Conservation (phyloP, 1,139 yeast genomes). For the Candida sojae region DNA sequence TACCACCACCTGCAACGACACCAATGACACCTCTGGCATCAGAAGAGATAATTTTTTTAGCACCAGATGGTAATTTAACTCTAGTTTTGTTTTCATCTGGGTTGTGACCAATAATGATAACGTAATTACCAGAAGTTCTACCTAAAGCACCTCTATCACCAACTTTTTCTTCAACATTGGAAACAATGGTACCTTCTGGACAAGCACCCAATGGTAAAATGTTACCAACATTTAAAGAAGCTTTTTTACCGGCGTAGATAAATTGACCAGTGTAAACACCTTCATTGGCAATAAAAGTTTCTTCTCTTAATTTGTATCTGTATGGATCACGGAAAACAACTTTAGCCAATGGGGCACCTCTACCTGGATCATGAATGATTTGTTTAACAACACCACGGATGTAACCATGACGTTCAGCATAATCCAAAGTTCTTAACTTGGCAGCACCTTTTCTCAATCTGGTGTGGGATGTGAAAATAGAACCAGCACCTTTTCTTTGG, state of each 20-base stretch:
- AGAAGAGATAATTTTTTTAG: slow-evolving; percentile 94
- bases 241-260: slow-evolving; percentile 98
- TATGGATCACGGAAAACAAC: slow-evolving; percentile 99
- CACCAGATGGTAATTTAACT: slow-evolving; percentile 98
- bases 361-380: slow-evolving; percentile 98
- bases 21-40: slow-evolving; percentile 99
- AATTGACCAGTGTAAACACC: slow-evolving; percentile 99
- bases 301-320: slow-evolving; percentile 97
- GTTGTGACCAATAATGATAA: slow-evolving; percentile 98
- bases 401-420: slow-evolving; percentile 99
- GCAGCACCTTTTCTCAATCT: slow-evolving; percentile 99
- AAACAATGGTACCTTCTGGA: slow-evolving; percentile 99
- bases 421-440: slow-evolving; percentile 98
- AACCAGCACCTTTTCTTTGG: slow-evolving; percentile 99
- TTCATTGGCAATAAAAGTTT: slow-evolving; percentile 98
- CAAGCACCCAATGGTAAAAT: slow-evolving; percentile 94
- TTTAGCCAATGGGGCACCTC: slow-evolving; percentile 99
- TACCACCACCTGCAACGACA: slow-evolving; percentile 99
- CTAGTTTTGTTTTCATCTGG: slow-evolving; percentile 98
- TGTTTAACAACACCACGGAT: slow-evolving; percentile 98
- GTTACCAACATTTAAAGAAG: slow-evolving; percentile 96
- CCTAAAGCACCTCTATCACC: slow-evolving; percentile 99
- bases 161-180: slow-evolving; percentile 98
- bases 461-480: slow-evolving; percentile 99
- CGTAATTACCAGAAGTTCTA: slow-evolving; percentile 99